A percentile compares a stretch with the other conserved stretches of the same genome.
Conservation (phyloP, 2,329 filamentous ascomycete species). For the Lachnellula occidentalis region DNA sequence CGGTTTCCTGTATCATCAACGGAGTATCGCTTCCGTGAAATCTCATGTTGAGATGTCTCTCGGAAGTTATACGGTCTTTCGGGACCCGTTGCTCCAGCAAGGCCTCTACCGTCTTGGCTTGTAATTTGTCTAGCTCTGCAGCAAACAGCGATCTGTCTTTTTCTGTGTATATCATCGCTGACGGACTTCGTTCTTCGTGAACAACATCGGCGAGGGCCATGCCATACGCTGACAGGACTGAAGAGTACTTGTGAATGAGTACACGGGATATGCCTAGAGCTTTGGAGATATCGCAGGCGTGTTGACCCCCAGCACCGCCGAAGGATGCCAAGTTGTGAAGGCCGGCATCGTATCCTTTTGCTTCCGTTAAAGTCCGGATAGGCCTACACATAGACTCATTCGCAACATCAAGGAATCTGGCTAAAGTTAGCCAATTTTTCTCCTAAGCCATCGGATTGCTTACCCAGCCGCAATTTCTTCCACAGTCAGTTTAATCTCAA, state of each 20-base stretch:
- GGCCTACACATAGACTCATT: conserved; percentile 89
- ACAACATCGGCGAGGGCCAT: conserved; percentile 92
- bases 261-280: conserved; percentile 81
- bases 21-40: conserved; percentile 86
- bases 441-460: conserved; percentile 43
- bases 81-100: conserved; percentile 58
- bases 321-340: conserved; percentile 88
- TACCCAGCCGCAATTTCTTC: conserved; percentile 45
- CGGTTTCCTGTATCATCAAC: conserved; percentile 77
- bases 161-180: conserved; percentile 38
- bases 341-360: conserved; percentile 72
- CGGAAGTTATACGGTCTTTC: conserved; percentile 68
- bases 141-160: conserved; percentile 4
- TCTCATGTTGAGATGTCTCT: conserved; percentile 88
- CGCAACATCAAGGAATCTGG: conserved; percentile 77
- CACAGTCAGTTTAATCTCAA: conserved; percentile 56
- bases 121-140: background rate
- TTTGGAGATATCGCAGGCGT: conserved; percentile 80
- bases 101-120: conserved; percentile 1
- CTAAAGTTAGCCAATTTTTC: conserved; percentile 21
- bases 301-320: conserved; percentile 85
- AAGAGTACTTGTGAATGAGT: conserved; percentile 79
- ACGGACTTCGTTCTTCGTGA: conserved; percentile 76
- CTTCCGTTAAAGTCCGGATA: conserved; percentile 83
- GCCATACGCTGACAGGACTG: conserved; percentile 82